Conservation (phyloP, 306 rosid species). For the Albizia julibrissin region DNA sequence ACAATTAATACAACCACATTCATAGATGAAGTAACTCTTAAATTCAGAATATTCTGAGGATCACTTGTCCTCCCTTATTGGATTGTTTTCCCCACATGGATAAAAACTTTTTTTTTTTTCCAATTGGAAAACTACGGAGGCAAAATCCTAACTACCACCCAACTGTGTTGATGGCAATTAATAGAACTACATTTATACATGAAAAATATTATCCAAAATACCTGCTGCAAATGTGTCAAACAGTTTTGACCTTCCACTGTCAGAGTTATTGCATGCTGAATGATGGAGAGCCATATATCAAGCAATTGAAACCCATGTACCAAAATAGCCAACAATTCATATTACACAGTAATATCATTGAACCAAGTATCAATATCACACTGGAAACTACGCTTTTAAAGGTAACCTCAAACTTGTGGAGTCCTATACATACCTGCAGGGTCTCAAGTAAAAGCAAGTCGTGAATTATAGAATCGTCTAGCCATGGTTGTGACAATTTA, state of each 20-base stretch:
- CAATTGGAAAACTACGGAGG: neutral
- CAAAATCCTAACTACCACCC: slow-evolving; percentile 1
- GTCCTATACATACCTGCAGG: slow-evolving; percentile 63
- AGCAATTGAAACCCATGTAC: slow-evolving; percentile 96
- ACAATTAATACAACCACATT: neutral
- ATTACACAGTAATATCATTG: slow-evolving; percentile 20
- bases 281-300: slow-evolving; percentile 93
- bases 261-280: slow-evolving; percentile 71
- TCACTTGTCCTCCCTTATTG: neutral
- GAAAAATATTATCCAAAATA: slow-evolving; percentile 37
- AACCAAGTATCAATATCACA: slow-evolving; percentile 9
- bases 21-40: neutral
- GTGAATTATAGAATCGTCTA: no score
- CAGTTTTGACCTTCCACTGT: slow-evolving; percentile 60
- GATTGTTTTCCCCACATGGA: neutral
- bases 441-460: no score
- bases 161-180: neutral
- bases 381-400: neutral
- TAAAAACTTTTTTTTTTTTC: neutral
- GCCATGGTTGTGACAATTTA: no score
- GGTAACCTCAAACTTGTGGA: slow-evolving; percentile 33
- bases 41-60: neutral
- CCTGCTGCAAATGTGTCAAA: slow-evolving; percentile 70
- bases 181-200: neutral
- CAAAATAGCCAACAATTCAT: slow-evolving; percentile 76